These are phyloP conservation scores for Trichophyton mentagrophytes DNA, from an alignment of 2,329 filamentous ascomycete genomes.

Conservation along the genomic window DNA sequence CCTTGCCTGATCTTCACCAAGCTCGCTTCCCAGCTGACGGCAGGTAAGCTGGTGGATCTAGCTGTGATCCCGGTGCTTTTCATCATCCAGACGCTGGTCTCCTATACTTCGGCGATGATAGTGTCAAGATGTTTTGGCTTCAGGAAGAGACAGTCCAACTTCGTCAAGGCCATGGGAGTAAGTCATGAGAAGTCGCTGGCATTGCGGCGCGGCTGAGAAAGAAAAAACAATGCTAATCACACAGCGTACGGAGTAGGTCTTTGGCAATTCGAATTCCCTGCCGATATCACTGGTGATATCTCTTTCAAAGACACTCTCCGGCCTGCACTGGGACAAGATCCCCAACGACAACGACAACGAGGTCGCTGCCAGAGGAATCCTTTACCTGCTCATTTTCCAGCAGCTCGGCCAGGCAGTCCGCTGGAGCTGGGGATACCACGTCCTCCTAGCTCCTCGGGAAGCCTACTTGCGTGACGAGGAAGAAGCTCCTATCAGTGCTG, in stretches of 20 bases:
- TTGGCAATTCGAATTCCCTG: constrained; percentile 95
- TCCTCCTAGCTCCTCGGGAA: constrained; percentile 75
- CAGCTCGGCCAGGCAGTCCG: constrained; percentile 88
- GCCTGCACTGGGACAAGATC: constrained; percentile 85
- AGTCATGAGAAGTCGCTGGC: constrained; percentile 17
- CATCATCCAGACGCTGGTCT: constrained; percentile 71
- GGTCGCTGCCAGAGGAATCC: constrained; percentile 81
- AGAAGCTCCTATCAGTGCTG: constrained; percentile 23
- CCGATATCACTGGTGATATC: constrained; percentile 94
- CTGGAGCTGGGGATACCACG: constrained; percentile 97
- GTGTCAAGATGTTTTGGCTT: constrained; percentile 69
- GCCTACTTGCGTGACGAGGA: constrained; percentile 34
- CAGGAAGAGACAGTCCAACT: constrained; percentile 75
- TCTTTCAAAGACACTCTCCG: constrained; percentile 78
- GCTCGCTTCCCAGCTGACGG: constrained; percentile 82
- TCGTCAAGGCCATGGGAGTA: constrained; percentile 88
- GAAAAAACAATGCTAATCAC: constrained; percentile 18
- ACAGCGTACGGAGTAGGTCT: constrained; percentile 43
- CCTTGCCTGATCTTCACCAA: constrained; percentile 98
- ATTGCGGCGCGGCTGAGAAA: too few relatives aligned
- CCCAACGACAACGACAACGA: constrained; percentile 90
- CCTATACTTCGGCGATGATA: constrained; percentile 59
- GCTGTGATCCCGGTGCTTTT: constrained; percentile 95
- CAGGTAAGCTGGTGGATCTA: constrained; percentile 77
- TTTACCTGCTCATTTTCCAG: constrained; percentile 95